Base-by-base conservation (phyloP, 2,329 filamentous ascomycete genomes). In the Coniochaeta sp. region DNA sequence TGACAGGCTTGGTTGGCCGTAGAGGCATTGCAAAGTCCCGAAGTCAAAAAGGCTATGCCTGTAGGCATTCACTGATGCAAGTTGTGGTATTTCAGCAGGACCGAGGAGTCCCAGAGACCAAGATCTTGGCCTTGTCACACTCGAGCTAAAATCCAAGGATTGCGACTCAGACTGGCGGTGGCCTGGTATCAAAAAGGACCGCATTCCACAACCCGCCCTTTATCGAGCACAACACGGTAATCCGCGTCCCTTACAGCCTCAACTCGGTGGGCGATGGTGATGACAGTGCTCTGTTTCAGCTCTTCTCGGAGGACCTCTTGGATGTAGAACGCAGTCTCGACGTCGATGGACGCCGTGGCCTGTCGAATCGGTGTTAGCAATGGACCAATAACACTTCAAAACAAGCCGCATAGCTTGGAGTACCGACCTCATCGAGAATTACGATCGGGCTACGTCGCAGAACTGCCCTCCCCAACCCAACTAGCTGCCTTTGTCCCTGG, bases 221-320 rank as follows among this genome's bases (percentile, higher is more conserved):
- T 72, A 36, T 85, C 81, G 55, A 86, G 66, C 32, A 82, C 71
- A 55, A 86, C 69, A 59, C 79, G 82, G 67, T 79, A 86, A 57
- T 80, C 77, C 0, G 83, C 83, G 61, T 84, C 81, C 63, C 77
- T 75, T 10, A 89, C 86, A 0, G 85, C 86, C 69, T 87, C 82
- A 1, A 87, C 72, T 1, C 85, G 77, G 69, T 88, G 85, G n/a
- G 85, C 85, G 68, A 88, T 87, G 0, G 85, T 86, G 47, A 88
- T 84, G 2, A 88, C 83, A 0, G 85, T 88, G 64, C 81, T 85
- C 16, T 76, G 62, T 4, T 69, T 67, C 52, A 88, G 73, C 67
- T 86, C 83, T 26, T 80, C 77, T 4, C 83, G 71, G 42, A 88
- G 67, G 2, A 87, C 75, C 16, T 79, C 73, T 70, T 88, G 84